Base-by-base conservation (phyloP, 2,329 filamentous ascomycete species). In the Penicillium glabrum region DNA sequence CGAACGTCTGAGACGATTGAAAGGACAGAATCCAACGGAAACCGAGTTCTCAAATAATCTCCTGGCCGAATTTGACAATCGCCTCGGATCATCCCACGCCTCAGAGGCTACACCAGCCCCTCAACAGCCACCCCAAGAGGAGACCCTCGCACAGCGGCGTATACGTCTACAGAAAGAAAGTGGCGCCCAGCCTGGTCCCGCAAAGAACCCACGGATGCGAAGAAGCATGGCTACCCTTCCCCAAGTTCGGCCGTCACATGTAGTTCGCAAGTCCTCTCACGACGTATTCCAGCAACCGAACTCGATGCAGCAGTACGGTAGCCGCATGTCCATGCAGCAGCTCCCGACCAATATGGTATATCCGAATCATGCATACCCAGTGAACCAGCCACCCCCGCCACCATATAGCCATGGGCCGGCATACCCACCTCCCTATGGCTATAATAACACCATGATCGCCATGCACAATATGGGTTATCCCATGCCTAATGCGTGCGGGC, bases 181-280 rank as follows among this genome's bases (percentile, higher is more conserved):
- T 5, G 61, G 61, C 51, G 57, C 61, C 21, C 68, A 64, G 46
- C 47, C 47, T 31, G 61, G 44, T 9, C 62, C 61, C 41, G 46
- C 57, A 26, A 68, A 61, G 47, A 63, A 72, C 16, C 65, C 68
- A 2, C 71, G 70, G 46, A 69, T 72, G 49, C 72, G 77, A 56
- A 74, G 73, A 43, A 82, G 77, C 60, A 79, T 80, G 72, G 78
- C 77, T 8, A 70, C 77, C 60, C 67, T 81, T 29, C 79, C 89
- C 10, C 76, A 82, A 57, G 78, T 80, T 2, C 82, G 85, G 63
- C 84, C 84, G 6, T 35, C 46, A 14, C 70, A 72, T 24, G 69
- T 73, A 31, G 67, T 69, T 21, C 59, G 47, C 26, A 61, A 66
- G 45, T 59, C 70, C n/a, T 66, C 67, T 11, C 50, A 68, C 48